Evolutionary conservation across 2,329 filamentous ascomycete species (phyloP).

Genomic region (Beauveria pseudobassiana): DNA sequence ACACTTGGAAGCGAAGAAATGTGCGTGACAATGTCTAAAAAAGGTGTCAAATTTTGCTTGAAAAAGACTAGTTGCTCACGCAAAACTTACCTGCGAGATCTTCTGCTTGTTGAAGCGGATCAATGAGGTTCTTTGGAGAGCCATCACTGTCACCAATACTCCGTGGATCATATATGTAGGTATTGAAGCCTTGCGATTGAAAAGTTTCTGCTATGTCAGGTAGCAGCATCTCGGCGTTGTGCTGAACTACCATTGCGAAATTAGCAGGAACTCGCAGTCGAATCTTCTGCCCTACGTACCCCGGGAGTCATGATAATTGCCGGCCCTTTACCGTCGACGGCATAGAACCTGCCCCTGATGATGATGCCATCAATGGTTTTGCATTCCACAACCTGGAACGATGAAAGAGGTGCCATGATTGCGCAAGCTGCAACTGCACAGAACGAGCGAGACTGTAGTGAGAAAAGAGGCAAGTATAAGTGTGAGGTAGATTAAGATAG

Average conservation of each 20-base stretch:
- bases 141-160: constrained; percentile 30
- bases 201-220: constrained; percentile 26
- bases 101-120: neutral
- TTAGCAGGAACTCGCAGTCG: neutral
- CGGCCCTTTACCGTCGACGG: constrained; percentile 19
- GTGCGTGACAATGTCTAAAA: constrained; percentile 28
- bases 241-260: constrained; percentile 6
- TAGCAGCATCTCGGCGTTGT: constrained; percentile 25
- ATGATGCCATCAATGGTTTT: constrained; percentile 32
- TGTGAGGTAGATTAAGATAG: neutral
- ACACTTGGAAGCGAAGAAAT: constrained; percentile 36
- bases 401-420: neutral
- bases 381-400: constrained; percentile 27
- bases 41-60: neutral
- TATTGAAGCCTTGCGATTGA: constrained; percentile 26
- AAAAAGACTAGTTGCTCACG: neutral
- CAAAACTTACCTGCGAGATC: constrained; percentile 14
- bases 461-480: neutral
- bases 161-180: constrained; percentile 29
- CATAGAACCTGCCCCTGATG: constrained; percentile 30
- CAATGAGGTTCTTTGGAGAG: constrained; percentile 28
- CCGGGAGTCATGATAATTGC: constrained; percentile 24
- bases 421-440: neutral
- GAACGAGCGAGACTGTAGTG: neutral
- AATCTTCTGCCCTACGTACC: constrained; percentile 14